These are phyloP conservation scores for Pseudozyma tsukubaensis DNA, from an alignment of 1,284 basidiomycete genomes.

Conservation along the genomic window DNA sequence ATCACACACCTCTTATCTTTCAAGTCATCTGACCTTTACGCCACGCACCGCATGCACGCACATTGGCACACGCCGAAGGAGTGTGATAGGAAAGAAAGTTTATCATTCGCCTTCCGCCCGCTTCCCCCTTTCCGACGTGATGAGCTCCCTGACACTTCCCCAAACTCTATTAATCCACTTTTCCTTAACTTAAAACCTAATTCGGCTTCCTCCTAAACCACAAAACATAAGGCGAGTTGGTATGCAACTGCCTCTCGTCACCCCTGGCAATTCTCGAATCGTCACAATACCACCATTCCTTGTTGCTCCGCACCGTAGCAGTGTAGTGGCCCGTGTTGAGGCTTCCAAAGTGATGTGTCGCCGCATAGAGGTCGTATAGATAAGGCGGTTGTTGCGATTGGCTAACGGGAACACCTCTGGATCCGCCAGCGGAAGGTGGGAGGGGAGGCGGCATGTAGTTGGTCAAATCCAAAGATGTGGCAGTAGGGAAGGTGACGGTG, in stretches of 20 bases:
- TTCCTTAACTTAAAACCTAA: not conserved
- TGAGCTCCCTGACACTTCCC: not conserved
- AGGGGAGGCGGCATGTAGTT: conserved; percentile 82
- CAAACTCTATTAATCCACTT: not conserved
- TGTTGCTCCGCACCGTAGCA: conserved; percentile 60
- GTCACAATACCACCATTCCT: conserved; percentile 66
- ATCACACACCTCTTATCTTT: not conserved
- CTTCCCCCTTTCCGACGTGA: not conserved
- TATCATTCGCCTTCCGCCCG: too few species aligned
- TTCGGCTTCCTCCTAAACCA: conserved; percentile 57
- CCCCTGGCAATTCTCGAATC: conserved; percentile 55
- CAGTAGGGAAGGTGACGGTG: conserved; percentile 77
- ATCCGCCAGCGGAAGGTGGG: conserved; percentile 38
- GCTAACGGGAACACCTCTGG: conserved; percentile 33
- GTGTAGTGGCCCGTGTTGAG: conserved; percentile 68
- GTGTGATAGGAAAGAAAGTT: too few species aligned
- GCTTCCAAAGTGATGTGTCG: conserved; percentile 69
- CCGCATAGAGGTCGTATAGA: conserved; percentile 70
- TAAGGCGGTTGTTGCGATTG: conserved; percentile 65
- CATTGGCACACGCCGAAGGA: not conserved
- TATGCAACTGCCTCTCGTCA: conserved; percentile 57
- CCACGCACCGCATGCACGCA: not conserved
- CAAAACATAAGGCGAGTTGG: conserved; percentile 62
- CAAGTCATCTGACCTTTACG: not conserved
- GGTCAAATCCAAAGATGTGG: conserved; percentile 82